Percentiles rank a stretch among this genome's conserved stretches.
Conservation (phyloP, 75 land plant genomes). For the Pinus albicaulis region DNA sequence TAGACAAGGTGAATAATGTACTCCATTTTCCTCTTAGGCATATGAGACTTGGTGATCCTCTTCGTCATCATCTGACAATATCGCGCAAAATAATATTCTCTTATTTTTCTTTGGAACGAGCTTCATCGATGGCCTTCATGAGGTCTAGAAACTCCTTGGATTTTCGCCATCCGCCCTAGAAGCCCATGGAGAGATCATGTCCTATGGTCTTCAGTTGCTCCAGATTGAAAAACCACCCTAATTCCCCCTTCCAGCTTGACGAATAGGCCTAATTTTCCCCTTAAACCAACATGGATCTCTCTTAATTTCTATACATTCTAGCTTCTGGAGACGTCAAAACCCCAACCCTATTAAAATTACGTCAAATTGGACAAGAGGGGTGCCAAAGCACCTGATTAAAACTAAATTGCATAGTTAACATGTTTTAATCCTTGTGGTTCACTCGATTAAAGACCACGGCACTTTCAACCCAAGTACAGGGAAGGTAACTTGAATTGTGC, state of each 20-base stretch:
- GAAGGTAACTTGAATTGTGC: no score
- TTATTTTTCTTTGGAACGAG: conserved; percentile 95
- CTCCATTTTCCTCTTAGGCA: conserved; percentile 80
- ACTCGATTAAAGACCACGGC: no score
- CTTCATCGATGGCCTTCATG: conserved; percentile 91
- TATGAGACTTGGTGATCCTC: conserved; percentile 77
- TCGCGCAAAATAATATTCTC: conserved; percentile 86
- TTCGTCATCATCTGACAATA: conserved; percentile 74
- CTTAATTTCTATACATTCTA: neutral
- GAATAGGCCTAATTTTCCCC: neutral
- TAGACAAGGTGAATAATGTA: conserved; percentile 87
- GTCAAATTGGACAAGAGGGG: no score
- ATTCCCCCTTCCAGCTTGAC: neutral
- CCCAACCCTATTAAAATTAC: no score
- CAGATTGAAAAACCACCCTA: conserved; percentile 24
- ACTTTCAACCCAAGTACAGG: no score
- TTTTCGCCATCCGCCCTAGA: conserved; percentile 78
- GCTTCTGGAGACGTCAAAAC: no score
- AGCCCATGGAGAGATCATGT: conserved; percentile 96
- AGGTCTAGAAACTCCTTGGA: conserved; percentile 93
- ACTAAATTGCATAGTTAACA: no score
- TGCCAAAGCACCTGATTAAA: no score
- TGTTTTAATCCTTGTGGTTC: no score
- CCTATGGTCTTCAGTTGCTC: conserved; percentile 98
- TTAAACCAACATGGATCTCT: neutral